A percentile compares a stretch with the other conserved stretches of the same genome.
Evolutionary conservation across 306 rosid species (phyloP).

Genomic region (Chamaecrista fasciculata): DNA sequence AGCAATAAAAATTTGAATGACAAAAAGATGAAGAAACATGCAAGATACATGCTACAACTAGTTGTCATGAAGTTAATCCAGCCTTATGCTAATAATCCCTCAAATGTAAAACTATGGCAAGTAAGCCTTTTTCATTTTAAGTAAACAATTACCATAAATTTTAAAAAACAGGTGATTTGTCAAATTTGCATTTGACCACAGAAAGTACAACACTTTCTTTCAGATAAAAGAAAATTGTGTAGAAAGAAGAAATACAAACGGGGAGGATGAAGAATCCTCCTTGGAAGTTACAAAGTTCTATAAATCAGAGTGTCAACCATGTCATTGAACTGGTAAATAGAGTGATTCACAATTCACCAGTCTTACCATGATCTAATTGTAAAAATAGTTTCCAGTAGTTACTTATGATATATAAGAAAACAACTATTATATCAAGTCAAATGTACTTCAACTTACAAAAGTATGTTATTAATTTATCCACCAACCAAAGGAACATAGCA

Average conservation of each 20-base stretch:
- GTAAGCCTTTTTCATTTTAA: neutral
- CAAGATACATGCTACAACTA: neutral
- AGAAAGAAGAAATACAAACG: neutral
- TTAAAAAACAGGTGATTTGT: neutral
- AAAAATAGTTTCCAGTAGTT: neutral
- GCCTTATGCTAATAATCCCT: neutral
- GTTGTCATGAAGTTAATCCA: neutral
- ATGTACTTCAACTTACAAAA: neutral
- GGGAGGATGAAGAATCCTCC: neutral
- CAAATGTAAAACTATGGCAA: neutral
- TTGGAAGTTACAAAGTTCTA: neutral
- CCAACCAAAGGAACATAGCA: constrained; percentile 1
- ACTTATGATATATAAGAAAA: neutral
- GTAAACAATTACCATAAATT: constrained; percentile 1
- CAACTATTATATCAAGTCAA: neutral
- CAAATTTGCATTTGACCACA: constrained; percentile 11
- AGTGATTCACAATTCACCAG: neutral
- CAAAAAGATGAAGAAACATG: too few species aligned
- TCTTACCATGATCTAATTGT: neutral
- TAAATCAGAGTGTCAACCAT: neutral
- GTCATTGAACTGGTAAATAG: neutral
- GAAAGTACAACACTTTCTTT: neutral
- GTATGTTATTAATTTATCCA: too few species aligned
- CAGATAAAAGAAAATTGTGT: neutral
- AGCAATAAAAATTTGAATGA: constrained; percentile 1